phyloP scores from a whole-genome alignment of 2,329 filamentous ascomycete species.

The Fusarium sp. region DNA sequence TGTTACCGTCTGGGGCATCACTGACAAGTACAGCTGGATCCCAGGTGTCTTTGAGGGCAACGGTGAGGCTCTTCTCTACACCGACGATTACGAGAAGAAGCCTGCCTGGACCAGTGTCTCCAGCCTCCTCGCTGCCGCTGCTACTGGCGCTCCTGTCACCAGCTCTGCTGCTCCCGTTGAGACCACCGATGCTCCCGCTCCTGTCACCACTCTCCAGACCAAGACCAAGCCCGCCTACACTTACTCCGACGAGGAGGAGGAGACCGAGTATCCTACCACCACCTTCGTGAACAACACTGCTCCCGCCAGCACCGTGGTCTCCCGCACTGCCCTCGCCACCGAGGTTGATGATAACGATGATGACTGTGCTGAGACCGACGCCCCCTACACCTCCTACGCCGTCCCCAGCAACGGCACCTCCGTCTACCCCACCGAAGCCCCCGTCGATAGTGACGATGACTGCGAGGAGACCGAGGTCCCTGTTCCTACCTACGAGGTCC shows the following conservation, averaged over 20 bases:
- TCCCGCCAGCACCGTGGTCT: conserved; percentile 34
- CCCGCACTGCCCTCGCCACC: conserved; percentile 36
- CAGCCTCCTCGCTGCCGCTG: conserved; percentile 51
- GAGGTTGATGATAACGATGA: conserved; percentile 33
- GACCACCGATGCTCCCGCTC: conserved; percentile 23
- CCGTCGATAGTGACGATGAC: conserved; percentile 12
- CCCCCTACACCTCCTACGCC: conserved; percentile 31
- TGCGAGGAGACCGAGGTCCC: conserved; percentile 8
- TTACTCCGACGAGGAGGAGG: conserved; percentile 5
- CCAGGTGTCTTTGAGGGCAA: conserved; percentile 56
- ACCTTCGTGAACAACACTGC: conserved; percentile 32
- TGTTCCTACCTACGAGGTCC: conserved; percentile 18
- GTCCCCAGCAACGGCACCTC: conserved; percentile 37
- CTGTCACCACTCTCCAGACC: conserved; percentile 22
- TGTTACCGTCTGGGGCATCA: conserved; percentile 60
- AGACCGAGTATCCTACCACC: conserved; percentile 23
- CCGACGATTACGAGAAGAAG: conserved; percentile 56
- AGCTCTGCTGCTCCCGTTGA: conserved; percentile 13
- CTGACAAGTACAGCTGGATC: conserved; percentile 57
- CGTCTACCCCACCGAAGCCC: conserved; percentile 12
- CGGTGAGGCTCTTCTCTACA: conserved; percentile 58
- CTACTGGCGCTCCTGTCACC: conserved; percentile 17
- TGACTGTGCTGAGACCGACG: conserved; percentile 22
- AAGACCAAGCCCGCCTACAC: conserved; percentile 26
- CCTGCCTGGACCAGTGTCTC: conserved; percentile 57